These are phyloP conservation scores for Beauveria pseudobassiana DNA, from an alignment of 2,329 filamentous ascomycete species.

Conservation along the genomic window DNA sequence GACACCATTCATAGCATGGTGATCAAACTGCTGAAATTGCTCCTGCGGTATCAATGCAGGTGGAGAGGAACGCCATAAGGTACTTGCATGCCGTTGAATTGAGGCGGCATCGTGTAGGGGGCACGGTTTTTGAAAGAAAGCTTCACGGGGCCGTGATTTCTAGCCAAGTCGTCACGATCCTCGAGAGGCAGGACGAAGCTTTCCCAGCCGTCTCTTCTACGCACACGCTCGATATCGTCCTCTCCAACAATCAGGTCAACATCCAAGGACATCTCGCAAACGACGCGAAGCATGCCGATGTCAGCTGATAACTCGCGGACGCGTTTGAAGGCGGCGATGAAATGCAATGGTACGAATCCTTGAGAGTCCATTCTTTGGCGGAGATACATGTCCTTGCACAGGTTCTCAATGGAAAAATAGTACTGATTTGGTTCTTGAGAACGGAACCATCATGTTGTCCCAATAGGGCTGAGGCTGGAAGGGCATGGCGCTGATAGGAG, in stretches of 20 bases:
- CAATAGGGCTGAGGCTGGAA: slow-evolving; percentile 39
- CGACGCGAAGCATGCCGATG: slow-evolving; percentile 63
- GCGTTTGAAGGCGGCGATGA: slow-evolving; percentile 82
- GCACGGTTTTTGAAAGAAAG: slow-evolving; percentile 28
- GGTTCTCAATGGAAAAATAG: slow-evolving; percentile 94
- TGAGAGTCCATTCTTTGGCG: slow-evolving; percentile 91
- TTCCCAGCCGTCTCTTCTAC: slow-evolving; percentile 68
- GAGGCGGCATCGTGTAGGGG: slow-evolving; percentile 20
- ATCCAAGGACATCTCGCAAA: slow-evolving; percentile 62
- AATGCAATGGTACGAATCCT: slow-evolving; percentile 74
- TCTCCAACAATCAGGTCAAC: slow-evolving; percentile 70
- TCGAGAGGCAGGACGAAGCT: slow-evolving; percentile 68
- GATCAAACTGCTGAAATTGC: slow-evolving; percentile 24
- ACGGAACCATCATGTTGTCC: slow-evolving; percentile 40
- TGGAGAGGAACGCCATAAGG: slow-evolving; percentile 24
- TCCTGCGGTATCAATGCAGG: slow-evolving; percentile 22
- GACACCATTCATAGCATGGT: slow-evolving; percentile 27
- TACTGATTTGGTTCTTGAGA: slow-evolving; percentile 60
- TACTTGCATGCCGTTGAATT: slow-evolving; percentile 25
- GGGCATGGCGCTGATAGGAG: slow-evolving; percentile 30
- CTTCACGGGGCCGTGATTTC: slow-evolving; percentile 57
- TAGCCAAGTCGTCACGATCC: slow-evolving; percentile 65
- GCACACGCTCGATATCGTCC: slow-evolving; percentile 72
- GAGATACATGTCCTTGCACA: slow-evolving; percentile 87
- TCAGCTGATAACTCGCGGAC: slow-evolving; percentile 46